Evolutionary conservation across 108 stramenopile genomes (phyloP).

Genomic region (Nannochloropsis oceanica): DNA sequence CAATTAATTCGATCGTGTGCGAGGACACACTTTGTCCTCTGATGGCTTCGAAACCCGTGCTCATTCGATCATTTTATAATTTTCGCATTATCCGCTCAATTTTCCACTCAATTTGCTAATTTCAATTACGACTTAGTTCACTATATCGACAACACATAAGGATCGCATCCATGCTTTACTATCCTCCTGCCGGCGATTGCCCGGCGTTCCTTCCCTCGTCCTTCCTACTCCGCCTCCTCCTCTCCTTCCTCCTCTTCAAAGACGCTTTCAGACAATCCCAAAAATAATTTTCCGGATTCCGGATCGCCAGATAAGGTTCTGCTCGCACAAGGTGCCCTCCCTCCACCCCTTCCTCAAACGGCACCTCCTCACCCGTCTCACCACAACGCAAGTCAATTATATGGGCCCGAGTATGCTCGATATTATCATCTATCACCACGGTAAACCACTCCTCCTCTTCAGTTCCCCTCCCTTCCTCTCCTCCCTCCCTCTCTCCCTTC

Average conservation of each 20-base stretch:
- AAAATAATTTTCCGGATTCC: neutral
- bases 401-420: neutral
- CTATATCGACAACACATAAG: too few relatives aligned
- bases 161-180: too few relatives aligned
- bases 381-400: constrained; percentile 1
- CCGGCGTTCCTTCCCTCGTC: neutral
- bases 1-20: too few relatives aligned
- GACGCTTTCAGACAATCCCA: neutral
- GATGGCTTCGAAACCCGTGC: too few relatives aligned
- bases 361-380: neutral
- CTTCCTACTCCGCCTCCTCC: neutral
- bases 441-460: neutral
- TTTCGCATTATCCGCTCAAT: too few relatives aligned
- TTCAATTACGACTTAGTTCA: too few relatives aligned
- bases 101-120: too few relatives aligned
- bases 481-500: neutral
- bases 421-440: constrained; percentile 11
- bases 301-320: constrained; percentile 4
- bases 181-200: too few relatives aligned
- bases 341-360: neutral
- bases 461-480: neutral
- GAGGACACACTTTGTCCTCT: too few relatives aligned
- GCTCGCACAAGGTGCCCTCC: neutral
- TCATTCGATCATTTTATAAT: too few relatives aligned
- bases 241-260: neutral